Conservation (phyloP, 75 land plant species). For the Pinus albicaulis region DNA sequence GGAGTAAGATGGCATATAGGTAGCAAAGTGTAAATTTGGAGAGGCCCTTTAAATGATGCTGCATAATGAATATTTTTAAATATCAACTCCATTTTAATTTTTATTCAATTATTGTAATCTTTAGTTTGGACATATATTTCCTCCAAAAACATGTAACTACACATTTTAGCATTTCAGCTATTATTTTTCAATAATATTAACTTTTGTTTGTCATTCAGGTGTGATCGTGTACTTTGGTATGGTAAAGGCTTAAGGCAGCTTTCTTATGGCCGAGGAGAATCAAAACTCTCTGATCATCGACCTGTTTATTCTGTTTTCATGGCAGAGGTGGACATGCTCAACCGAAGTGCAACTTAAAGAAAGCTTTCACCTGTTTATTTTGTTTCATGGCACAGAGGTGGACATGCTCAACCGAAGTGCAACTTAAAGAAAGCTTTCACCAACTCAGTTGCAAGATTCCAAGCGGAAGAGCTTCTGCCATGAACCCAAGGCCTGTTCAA, state of each 20-base stretch:
- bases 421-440: slow-evolving; percentile 21
- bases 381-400: slow-evolving; percentile 40
- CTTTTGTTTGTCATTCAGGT: slow-evolving; percentile 25
- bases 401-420: slow-evolving; percentile 27
- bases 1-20: background rate
- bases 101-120: background rate
- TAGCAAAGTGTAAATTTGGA: background rate
- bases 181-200: background rate
- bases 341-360: slow-evolving; percentile 21
- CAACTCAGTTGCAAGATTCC: slow-evolving; percentile 13
- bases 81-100: background rate
- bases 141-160: background rate
- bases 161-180: background rate
- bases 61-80: background rate
- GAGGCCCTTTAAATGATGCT: background rate
- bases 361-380: slow-evolving; percentile 61
- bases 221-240: slow-evolving; percentile 64
- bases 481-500: slow-evolving; percentile 22
- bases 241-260: slow-evolving; percentile 54
- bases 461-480: slow-evolving; percentile 31
- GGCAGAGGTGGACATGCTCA: slow-evolving; percentile 41
- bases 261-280: slow-evolving; percentile 41
- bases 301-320: slow-evolving; percentile 53
- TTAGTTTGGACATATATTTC: background rate
- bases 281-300: slow-evolving; percentile 61